A percentile compares a stretch with the other conserved stretches of the same genome.
phyloP scores from a whole-genome alignment of 306 rosid species.

The Gynostemma pentaphyllum region DNA sequence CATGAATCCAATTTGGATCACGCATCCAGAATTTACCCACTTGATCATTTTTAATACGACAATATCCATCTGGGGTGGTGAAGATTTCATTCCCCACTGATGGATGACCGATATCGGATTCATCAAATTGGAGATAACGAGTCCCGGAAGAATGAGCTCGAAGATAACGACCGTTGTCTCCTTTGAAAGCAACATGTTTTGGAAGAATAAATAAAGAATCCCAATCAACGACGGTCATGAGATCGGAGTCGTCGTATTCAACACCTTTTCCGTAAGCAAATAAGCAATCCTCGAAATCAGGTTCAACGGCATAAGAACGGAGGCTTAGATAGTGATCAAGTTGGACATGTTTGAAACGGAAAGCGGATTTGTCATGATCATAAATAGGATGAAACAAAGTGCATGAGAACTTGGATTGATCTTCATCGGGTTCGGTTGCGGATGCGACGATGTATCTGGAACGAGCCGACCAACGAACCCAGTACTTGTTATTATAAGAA shows the following conservation, averaged over 20 bases:
- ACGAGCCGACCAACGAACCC: neutral
- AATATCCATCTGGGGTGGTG: neutral
- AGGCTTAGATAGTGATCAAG: neutral
- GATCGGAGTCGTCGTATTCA: neutral
- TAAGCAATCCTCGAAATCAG: neutral
- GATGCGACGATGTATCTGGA: neutral
- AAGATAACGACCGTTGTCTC: neutral
- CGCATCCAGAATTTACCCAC: constrained; percentile 4
- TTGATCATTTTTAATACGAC: neutral
- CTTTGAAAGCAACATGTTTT: constrained; percentile 11
- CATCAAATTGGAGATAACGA: constrained; percentile 1
- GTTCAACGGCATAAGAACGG: neutral
- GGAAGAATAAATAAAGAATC: constrained; percentile 6
- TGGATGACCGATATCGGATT: neutral
- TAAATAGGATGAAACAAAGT: constrained; percentile 13
- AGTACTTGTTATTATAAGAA: constrained; percentile 18
- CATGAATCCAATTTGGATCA: constrained; percentile 1
- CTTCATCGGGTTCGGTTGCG: constrained; percentile 3
- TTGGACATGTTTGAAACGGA: constrained; percentile 7
- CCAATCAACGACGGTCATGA: constrained; percentile 4
- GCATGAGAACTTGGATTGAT: neutral
- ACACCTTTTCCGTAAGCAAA: neutral
- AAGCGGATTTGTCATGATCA: neutral
- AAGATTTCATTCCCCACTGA: neutral
- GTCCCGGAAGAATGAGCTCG: neutral